phyloP scores from a whole-genome alignment of 2,329 filamentous ascomycete species.

The Xylariaceae sp. region DNA sequence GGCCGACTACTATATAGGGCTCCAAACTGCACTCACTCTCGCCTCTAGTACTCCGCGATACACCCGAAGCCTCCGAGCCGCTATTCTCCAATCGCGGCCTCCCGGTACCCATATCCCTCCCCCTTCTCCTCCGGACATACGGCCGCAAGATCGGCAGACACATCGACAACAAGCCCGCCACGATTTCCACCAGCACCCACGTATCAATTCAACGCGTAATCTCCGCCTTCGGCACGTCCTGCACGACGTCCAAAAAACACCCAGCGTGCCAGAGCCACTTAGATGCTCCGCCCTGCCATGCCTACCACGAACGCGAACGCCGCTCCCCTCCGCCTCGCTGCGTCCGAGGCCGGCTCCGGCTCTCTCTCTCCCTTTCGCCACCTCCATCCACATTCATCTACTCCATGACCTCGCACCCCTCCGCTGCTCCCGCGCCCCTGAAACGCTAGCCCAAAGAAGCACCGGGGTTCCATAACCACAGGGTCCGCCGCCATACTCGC shows the following conservation, averaged over 20 bases:
- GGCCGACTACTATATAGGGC: too few species aligned
- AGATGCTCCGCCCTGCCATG: constrained; percentile 20
- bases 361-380: neutral
- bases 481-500: constrained; percentile 20
- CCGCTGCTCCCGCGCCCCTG: constrained; percentile 11
- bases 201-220: constrained; percentile 22
- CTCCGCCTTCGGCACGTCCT: constrained; percentile 16
- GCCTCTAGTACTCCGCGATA: too few species aligned
- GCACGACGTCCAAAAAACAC: constrained; percentile 16
- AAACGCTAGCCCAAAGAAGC: constrained; percentile 11
- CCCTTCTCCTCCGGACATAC: constrained; percentile 11
- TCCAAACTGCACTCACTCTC: too few species aligned
- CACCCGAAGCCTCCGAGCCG: too few species aligned
- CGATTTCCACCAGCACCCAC: constrained; percentile 22
- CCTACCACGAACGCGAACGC: constrained; percentile 17
- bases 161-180: constrained; percentile 18
- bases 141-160: constrained; percentile 17
- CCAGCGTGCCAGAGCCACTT: constrained; percentile 17
- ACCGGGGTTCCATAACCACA: constrained; percentile 16
- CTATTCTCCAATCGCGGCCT: neutral
- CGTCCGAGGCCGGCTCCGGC: constrained; percentile 3
- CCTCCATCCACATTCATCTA: too few species aligned
- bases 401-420: too few species aligned
- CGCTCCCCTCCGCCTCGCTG: constrained; percentile 17
- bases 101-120: neutral